A percentile compares a stretch with the other conserved stretches of the same genome.
These are phyloP conservation scores for Alternaria brassicae DNA, from an alignment of 2,329 filamentous ascomycete genomes.

Conservation along the genomic window DNA sequence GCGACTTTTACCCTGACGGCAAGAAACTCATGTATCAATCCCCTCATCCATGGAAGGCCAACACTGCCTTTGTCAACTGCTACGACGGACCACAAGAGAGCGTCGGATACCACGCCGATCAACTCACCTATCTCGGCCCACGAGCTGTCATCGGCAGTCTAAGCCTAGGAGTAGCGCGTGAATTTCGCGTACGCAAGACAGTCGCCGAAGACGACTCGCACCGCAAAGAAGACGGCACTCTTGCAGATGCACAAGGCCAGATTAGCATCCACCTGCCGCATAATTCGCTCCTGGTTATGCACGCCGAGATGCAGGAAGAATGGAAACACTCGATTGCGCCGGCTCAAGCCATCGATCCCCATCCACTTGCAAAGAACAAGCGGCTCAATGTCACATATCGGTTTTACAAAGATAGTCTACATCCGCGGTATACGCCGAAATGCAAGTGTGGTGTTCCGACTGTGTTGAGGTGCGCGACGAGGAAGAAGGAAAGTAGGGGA, in stretches of 20 bases:
- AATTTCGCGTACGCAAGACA: slow-evolving; percentile 85
- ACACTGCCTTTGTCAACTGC: slow-evolving; percentile 94
- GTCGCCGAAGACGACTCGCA: slow-evolving; percentile 64
- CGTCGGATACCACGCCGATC: slow-evolving; percentile 92
- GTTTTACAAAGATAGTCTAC: slow-evolving; percentile 78
- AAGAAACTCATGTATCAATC: slow-evolving; percentile 81
- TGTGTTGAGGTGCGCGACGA: slow-evolving; percentile 79
- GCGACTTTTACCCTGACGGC: slow-evolving; percentile 69
- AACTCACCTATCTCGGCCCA: slow-evolving; percentile 91
- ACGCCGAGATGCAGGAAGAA: slow-evolving; percentile 95
- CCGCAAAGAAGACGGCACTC: slow-evolving; percentile 47
- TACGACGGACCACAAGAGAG: slow-evolving; percentile 82
- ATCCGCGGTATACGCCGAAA: slow-evolving; percentile 77
- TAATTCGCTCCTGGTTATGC: slow-evolving; percentile 93
- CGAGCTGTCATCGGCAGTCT: slow-evolving; percentile 87
- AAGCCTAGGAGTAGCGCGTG: slow-evolving; percentile 88
- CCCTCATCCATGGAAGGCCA: slow-evolving; percentile 76
- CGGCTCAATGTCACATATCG: slow-evolving; percentile 95
- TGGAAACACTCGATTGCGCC: slow-evolving; percentile 92
- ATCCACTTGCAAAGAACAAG: slow-evolving; percentile 79
- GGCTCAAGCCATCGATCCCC: slow-evolving; percentile 77
- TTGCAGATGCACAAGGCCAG: slow-evolving; percentile 75
- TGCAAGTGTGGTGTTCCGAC: slow-evolving; percentile 77
- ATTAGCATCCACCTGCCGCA: slow-evolving; percentile 94
- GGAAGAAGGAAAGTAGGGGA: slow-evolving; percentile 76